A percentile compares a stretch with the other conserved stretches of the same genome.
phyloP scores from a whole-genome alignment of 345 rosid genomes.

The Aquilaria malaccensis region DNA sequence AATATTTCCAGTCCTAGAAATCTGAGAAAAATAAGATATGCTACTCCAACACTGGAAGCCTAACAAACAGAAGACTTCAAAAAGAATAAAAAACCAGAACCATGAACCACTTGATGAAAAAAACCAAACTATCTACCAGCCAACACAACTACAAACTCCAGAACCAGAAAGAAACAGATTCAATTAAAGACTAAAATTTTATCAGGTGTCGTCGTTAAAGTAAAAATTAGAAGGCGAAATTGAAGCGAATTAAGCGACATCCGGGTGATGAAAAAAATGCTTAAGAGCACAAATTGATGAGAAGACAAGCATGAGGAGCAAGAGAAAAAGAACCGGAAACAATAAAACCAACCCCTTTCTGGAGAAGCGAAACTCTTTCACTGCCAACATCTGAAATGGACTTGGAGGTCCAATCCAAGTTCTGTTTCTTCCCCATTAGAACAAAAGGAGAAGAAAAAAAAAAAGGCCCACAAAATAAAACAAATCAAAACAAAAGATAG shows the following conservation, averaged over 20 bases:
- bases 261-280: background rate
- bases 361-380: conserved; percentile 50
- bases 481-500: too few relatives aligned
- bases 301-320: background rate
- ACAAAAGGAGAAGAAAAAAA: background rate
- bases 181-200: background rate
- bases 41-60: background rate
- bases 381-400: conserved; percentile 36
- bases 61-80: background rate
- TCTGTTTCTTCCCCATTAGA: conserved; percentile 58
- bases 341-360: conserved; percentile 33
- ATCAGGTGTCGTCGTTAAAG: background rate
- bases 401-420: conserved; percentile 47
- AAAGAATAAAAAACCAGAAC: background rate
- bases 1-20: too few relatives aligned
- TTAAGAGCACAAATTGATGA: background rate
- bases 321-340: conserved; percentile 1
- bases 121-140: background rate
- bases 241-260: background rate
- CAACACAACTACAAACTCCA: conserved; percentile 2
- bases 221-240: background rate
- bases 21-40: background rate
- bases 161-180: background rate
- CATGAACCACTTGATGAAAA: background rate
- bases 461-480: background rate